These are phyloP conservation scores for Epichloe elymi DNA, from an alignment of 2,329 filamentous ascomycete genomes.

Conservation along the genomic window DNA sequence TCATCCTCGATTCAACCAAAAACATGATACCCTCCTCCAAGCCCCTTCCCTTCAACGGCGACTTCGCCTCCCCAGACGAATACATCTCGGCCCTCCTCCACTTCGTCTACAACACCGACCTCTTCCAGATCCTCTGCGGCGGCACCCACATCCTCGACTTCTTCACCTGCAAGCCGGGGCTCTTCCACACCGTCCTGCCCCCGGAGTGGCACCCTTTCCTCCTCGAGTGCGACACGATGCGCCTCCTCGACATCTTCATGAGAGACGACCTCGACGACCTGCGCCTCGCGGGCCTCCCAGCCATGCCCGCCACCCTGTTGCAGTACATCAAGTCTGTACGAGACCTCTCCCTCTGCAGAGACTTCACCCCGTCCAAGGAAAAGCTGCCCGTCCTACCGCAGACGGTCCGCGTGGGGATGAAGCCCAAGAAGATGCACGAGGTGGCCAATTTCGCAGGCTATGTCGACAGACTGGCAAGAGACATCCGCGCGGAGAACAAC, in stretches of 20 bases:
- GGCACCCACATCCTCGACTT: constrained; percentile 97
- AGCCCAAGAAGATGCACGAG: constrained; percentile 88
- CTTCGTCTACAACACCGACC: constrained; percentile 60
- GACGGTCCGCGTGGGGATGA: constrained; percentile 80
- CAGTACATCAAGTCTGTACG: constrained; percentile 62
- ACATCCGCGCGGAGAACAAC: constrained; percentile 38
- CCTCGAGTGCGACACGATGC: constrained; percentile 54
- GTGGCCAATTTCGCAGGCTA: constrained; percentile 84
- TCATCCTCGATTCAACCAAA: background rate
- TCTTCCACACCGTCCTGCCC: constrained; percentile 73
- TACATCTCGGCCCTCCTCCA: constrained; percentile 68
- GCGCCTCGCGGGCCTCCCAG: constrained; percentile 12
- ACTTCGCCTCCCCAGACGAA: constrained; percentile 57
- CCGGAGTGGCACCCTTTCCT: constrained; percentile 75
- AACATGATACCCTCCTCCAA: constrained; percentile 19
- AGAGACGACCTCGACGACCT: constrained; percentile 51
- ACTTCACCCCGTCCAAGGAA: constrained; percentile 33
- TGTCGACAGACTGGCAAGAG: constrained; percentile 46
- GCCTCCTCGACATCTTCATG: constrained; percentile 69
- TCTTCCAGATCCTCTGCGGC: constrained; percentile 82
- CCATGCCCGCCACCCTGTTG: constrained; percentile 45
- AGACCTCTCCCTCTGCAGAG: constrained; percentile 51
- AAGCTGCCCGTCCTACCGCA: constrained; percentile 48
- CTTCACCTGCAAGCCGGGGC: constrained; percentile 70
- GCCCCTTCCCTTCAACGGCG: constrained; percentile 54